Percentiles rank a stretch among this genome's conserved stretches.
phyloP scores from a whole-genome alignment of 345 rosid species.

The Turritis glabra region DNA sequence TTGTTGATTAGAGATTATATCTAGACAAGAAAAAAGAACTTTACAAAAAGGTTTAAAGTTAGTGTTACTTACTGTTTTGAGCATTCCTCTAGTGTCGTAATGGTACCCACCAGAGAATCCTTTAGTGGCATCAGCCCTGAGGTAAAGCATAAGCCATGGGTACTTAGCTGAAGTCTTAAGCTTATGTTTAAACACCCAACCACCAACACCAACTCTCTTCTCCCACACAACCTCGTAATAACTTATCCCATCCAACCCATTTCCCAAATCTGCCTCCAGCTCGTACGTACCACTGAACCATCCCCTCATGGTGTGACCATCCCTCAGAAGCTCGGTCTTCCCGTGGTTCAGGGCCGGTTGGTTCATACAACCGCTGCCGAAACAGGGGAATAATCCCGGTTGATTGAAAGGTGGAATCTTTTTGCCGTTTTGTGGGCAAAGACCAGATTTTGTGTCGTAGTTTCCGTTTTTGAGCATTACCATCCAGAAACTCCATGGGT shows the following conservation, averaged over 20 bases:
- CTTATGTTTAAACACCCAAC: slow-evolving; percentile 72
- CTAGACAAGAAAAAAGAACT: neutral
- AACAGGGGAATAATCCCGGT: slow-evolving; percentile 67
- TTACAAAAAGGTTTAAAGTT: neutral
- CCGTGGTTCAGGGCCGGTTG: slow-evolving; percentile 64
- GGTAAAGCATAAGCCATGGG: slow-evolving; percentile 93
- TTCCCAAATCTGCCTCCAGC: slow-evolving; percentile 38
- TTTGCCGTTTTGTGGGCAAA: slow-evolving; percentile 72
- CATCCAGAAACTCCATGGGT: slow-evolving; percentile 92
- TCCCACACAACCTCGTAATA: slow-evolving; percentile 73
- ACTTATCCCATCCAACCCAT: slow-evolving; percentile 40
- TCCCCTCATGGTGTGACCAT: slow-evolving; percentile 60
- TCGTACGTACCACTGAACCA: slow-evolving; percentile 83
- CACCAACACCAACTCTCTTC: slow-evolving; percentile 63
- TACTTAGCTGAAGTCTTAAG: slow-evolving; percentile 70
- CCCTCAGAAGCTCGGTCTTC: slow-evolving; percentile 46
- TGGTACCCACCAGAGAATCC: slow-evolving; percentile 82
- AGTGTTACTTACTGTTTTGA: slow-evolving; percentile 50
- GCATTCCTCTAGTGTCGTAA: slow-evolving; percentile 83
- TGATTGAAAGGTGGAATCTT: slow-evolving; percentile 46
- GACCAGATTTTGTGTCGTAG: slow-evolving; percentile 59
- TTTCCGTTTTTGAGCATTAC: slow-evolving; percentile 92
- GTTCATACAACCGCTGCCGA: slow-evolving; percentile 82
- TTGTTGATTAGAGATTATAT: neutral
- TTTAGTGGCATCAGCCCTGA: slow-evolving; percentile 80